Conservation (phyloP, 2,329 filamentous ascomycete genomes). For the Colletotrichum cordylinicola region DNA sequence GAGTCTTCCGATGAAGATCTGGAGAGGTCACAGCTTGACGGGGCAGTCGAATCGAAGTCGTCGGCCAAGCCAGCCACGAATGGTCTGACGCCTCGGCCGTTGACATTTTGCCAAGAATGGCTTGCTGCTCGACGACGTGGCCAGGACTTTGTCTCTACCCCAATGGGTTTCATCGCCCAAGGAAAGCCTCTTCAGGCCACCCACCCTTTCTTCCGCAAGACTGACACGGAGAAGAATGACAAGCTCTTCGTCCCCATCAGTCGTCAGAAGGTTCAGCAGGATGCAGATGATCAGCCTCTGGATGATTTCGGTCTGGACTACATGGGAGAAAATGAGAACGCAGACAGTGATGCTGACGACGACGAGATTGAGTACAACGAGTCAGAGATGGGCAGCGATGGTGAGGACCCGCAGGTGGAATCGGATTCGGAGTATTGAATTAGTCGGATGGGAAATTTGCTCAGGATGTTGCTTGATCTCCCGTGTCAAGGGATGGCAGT, state of each 20-base stretch:
- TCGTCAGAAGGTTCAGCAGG: background rate
- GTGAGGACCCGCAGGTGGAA: background rate
- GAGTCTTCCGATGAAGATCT: background rate
- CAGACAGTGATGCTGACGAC: constrained; percentile 11
- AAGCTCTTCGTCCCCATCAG: background rate
- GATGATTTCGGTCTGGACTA: constrained; percentile 11
- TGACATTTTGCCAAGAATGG: constrained; percentile 63
- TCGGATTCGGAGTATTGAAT: background rate
- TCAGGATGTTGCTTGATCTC: background rate
- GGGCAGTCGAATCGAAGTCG: background rate
- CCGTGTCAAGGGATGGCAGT: background rate
- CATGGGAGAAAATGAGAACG: constrained; percentile 13
- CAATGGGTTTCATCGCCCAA: constrained; percentile 62
- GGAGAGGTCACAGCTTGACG: background rate
- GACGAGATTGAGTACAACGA: constrained; percentile 22
- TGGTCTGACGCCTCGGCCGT: constrained; percentile 37
- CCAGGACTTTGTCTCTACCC: constrained; percentile 63
- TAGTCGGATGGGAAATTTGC: background rate
- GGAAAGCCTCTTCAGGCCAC: constrained; percentile 51
- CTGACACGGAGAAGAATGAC: constrained; percentile 12
- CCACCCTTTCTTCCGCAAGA: constrained; percentile 57
- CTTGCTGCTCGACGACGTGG: constrained; percentile 57
- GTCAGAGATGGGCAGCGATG: constrained; percentile 5
- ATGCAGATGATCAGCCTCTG: background rate
- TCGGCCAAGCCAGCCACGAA: background rate